Conservation (phyloP, 139 green algal genomes). For the Haematococcus sp. region DNA sequence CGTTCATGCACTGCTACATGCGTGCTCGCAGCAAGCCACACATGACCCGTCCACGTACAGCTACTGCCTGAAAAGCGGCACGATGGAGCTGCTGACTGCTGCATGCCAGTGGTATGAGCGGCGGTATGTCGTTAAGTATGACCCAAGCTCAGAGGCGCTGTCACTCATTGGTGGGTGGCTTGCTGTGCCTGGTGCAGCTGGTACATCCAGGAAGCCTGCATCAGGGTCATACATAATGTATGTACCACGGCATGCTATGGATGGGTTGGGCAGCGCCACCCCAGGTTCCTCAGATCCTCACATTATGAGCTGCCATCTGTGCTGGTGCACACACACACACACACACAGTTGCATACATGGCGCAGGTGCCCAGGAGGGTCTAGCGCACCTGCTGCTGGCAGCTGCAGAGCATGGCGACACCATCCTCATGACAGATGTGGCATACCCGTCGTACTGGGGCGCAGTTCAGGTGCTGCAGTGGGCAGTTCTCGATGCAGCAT, state of each 20-base stretch:
- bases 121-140: constrained; percentile 29
- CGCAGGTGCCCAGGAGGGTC: constrained; percentile 17
- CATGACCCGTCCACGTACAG: constrained; percentile 40
- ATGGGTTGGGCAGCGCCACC: too few species aligned
- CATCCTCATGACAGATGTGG: constrained; percentile 40
- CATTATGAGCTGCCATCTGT: too few species aligned
- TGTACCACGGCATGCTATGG: too few species aligned
- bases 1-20: too few species aligned
- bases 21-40: constrained; percentile 15
- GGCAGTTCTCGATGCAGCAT: too few species aligned
- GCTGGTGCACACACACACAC: too few species aligned
- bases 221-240: too few species aligned
- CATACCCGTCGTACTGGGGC: constrained; percentile 47
- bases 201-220: too few species aligned
- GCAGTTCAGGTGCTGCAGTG: constrained; percentile 9
- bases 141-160: constrained; percentile 37
- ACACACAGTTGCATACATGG: too few species aligned
- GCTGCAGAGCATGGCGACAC: constrained; percentile 37
- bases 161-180: constrained; percentile 29
- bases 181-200: background rate
- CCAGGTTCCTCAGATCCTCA: too few species aligned
- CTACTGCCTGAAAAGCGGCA: constrained; percentile 49
- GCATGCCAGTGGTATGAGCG: constrained; percentile 24
- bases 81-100: constrained; percentile 39
- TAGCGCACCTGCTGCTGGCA: constrained; percentile 47